Conservation (phyloP, 1,284 basidiomycete species). For the Pseudozyma thailandica region DNA sequence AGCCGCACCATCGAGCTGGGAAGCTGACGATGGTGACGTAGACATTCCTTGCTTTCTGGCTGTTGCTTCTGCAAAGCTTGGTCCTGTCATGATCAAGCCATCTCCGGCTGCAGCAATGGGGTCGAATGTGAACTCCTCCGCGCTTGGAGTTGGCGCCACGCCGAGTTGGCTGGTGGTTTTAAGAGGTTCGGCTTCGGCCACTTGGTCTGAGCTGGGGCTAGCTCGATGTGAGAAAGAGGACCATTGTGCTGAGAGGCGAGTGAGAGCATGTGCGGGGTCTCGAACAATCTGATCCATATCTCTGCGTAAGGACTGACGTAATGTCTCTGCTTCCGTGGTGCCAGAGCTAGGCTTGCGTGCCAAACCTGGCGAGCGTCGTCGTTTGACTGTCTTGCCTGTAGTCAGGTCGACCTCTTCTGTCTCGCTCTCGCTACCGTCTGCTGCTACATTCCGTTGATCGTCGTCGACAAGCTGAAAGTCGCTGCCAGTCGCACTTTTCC, state of each 20-base stretch:
- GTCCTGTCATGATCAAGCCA: slow-evolving; percentile 55
- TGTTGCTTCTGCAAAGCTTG: slow-evolving; percentile 39
- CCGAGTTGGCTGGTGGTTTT: slow-evolving; percentile 29
- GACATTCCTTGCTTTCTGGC: slow-evolving; percentile 4
- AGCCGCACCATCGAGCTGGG: slow-evolving; percentile 4
- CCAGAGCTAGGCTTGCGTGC: slow-evolving; percentile 33
- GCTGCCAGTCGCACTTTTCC: slow-evolving; percentile 4
- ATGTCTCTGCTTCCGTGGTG: slow-evolving; percentile 31
- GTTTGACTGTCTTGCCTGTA: slow-evolving; percentile 35
- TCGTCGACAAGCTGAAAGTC: slow-evolving; percentile 44
- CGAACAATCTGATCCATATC: slow-evolving; percentile 35
- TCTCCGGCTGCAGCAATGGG: slow-evolving; percentile 60
- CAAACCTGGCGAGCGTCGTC: slow-evolving; percentile 11
- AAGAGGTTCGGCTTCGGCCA: slow-evolving; percentile 4
- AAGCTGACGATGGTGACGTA: slow-evolving; percentile 19
- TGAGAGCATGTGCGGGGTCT: slow-evolving; percentile 45
- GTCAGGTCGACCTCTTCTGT: slow-evolving; percentile 38
- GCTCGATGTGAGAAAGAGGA: slow-evolving; percentile 10
- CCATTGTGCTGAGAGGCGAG: slow-evolving; percentile 39
- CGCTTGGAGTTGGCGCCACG: slow-evolving; percentile 33
- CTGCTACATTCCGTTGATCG: slow-evolving; percentile 5
- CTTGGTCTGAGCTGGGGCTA: slow-evolving; percentile 9
- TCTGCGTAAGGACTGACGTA: slow-evolving; percentile 24
- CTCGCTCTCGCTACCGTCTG: slow-evolving; percentile 24
- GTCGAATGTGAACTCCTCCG: slow-evolving; percentile 49